A percentile compares a stretch with the other conserved stretches of the same genome.
Evolutionary conservation across 768 basidiomycete species (phyloP).

Genomic region (Auriscalpium vulgare): DNA sequence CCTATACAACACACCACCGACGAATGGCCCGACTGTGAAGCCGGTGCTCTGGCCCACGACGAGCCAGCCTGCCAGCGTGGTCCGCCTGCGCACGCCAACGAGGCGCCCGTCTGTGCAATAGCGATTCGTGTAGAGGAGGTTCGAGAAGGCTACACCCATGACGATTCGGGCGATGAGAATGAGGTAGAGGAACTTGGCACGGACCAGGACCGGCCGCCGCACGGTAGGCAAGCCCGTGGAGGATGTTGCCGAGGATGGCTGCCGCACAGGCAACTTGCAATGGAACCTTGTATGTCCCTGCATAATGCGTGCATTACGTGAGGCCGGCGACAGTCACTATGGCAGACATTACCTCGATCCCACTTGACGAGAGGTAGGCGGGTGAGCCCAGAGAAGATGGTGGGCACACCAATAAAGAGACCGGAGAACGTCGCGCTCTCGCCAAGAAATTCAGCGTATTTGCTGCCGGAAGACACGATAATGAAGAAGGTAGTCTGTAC

Average conservation of each 20-base stretch:
- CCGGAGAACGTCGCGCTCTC: conserved; percentile 68
- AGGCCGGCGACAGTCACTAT: no score
- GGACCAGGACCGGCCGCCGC: no score
- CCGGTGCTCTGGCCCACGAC: no score
- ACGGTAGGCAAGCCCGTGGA: conserved; percentile 55
- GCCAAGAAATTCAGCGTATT: conserved; percentile 54
- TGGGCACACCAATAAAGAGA: conserved; percentile 60
- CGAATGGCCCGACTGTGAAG: no score
- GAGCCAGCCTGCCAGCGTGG: no score
- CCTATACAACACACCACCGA: no score
- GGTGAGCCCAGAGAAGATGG: conserved; percentile 48
- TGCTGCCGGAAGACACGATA: conserved; percentile 57
- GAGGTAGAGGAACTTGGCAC: conserved; percentile 55
- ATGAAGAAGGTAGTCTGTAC: no score
- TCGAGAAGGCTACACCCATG: conserved; percentile 49
- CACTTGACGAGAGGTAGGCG: conserved; percentile 47
- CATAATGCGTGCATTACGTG: not conserved
- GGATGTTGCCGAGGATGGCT: conserved; percentile 46
- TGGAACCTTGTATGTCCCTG: conserved; percentile 49
- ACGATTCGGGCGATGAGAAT: conserved; percentile 65
- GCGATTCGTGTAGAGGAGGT: conserved; percentile 61
- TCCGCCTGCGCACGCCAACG: conserved; percentile 52
- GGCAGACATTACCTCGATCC: conserved; percentile 40
- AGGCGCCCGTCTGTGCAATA: conserved; percentile 65
- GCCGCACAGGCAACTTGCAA: conserved; percentile 47